Evolutionary conservation across 2,329 filamentous ascomycete genomes (phyloP), one percentile per base, ranked within the genome.

Genomic region (Aureobasidium pullulans): DNA sequence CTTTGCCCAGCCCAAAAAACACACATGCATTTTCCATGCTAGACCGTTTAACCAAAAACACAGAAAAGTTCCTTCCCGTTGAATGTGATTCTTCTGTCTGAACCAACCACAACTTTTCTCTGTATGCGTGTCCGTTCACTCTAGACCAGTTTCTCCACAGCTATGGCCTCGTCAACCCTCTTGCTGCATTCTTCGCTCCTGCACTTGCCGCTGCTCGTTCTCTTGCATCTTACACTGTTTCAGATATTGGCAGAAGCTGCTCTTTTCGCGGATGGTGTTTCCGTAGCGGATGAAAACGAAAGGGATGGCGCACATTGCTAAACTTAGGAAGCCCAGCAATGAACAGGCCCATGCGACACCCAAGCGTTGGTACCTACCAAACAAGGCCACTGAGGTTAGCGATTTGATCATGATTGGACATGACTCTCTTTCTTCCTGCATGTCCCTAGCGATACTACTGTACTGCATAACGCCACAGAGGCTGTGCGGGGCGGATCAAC

Each of bases 271-370:
- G 44, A 89, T 82, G 60, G 61, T 67, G 23, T 74, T 73, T 0
- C 80, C 80, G 65, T 80, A 84, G 64, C 72, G 76, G 61, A 84
- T 76, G 64, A 86, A 84, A 1, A 78, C 67, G 66, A 86, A 84
- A 0, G 83, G 83, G 42, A 85, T 81, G 6, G 82, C 64, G 29
- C 78, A 79, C 63, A 84, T 72, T 4, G 67, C 71, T 23, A 80
- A 57, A 61, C 75, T 77, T 59, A 81, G 66, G 44, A 81, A 79
- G 0, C 76, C 80, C 6, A 82, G 63, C 53, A 82, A 57, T 58
- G 73, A 77, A 52, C 77, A 80, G 4, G 78, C 79, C 88, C 88
- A 91, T 62, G 86, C 83, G 61, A 86, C 82, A 15, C 88, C 88
- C 28, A 92, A 77, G 29, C 75, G 79, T 8, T 81, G 70, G 68